Evolutionary conservation across 306 rosid species (phyloP).

Genomic region (Astragalus membranaceus): DNA sequence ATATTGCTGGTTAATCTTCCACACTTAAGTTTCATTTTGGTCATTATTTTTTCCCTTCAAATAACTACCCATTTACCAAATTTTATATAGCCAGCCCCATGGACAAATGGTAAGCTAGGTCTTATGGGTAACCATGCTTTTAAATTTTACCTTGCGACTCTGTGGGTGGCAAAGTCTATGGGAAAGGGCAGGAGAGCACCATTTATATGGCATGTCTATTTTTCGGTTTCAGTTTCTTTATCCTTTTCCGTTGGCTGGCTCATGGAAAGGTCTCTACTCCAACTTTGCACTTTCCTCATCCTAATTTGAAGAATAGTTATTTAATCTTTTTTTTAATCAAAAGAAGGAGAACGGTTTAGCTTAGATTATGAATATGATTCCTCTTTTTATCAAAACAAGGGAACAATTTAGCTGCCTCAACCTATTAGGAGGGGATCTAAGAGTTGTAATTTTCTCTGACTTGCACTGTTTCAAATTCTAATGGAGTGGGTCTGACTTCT

Average conservation of each 20-base stretch:
- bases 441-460: not conserved
- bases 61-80: too few relatives aligned
- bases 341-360: not conserved
- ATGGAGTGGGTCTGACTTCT: too few relatives aligned
- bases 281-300: not conserved
- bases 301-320: not conserved
- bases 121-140: not conserved
- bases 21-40: not conserved
- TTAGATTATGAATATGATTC: not conserved
- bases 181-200: not conserved
- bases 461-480: not conserved
- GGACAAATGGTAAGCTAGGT: not conserved
- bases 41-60: not conserved
- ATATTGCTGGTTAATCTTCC: not conserved
- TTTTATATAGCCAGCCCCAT: too few relatives aligned
- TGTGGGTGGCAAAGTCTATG: not conserved
- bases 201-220: not conserved
- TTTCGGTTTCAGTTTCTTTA: not conserved
- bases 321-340: not conserved
- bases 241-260: not conserved
- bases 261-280: not conserved
- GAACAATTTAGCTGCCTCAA: not conserved
- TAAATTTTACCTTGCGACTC: not conserved
- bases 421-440: not conserved
- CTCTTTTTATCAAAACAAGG: too few relatives aligned